A percentile compares a stretch with the other conserved stretches of the same genome.
These are phyloP conservation scores for Amborella trichopoda DNA, from an alignment of 164 flowering plant genomes.

Conservation along the genomic window DNA sequence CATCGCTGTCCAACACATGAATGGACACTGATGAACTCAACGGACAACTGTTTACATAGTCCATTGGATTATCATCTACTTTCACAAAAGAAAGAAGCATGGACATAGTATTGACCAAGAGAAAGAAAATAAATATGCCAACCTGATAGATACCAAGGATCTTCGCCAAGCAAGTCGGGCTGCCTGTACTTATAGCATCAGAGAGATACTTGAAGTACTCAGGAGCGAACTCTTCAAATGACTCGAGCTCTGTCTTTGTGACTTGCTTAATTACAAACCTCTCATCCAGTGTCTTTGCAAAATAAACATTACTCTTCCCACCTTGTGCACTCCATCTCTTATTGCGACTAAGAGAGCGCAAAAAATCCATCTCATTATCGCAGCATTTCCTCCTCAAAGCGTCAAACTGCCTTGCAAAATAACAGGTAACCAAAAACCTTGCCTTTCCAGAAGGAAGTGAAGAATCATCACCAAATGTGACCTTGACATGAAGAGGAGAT, in stretches of 20 bases:
- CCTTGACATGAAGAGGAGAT: slow-evolving; percentile 56
- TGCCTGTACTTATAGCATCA: slow-evolving; percentile 45
- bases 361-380: slow-evolving; percentile 54
- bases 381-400: slow-evolving; percentile 62
- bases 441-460: slow-evolving; percentile 35
- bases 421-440: slow-evolving; percentile 60
- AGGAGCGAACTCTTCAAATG: slow-evolving; percentile 74
- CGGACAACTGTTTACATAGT: no score
- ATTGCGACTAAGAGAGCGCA: slow-evolving; percentile 69
- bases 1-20: no score
- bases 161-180: slow-evolving; percentile 80
- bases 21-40: no score
- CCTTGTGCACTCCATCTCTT: slow-evolving; percentile 77
- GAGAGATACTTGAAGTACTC: slow-evolving; percentile 63
- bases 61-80: no score
- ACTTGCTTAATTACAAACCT: slow-evolving; percentile 75
- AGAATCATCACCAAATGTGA: slow-evolving; percentile 55
- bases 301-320: slow-evolving; percentile 81
- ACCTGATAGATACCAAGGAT: slow-evolving; percentile 82
- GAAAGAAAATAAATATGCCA: slow-evolving; percentile 2
- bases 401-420: slow-evolving; percentile 75
- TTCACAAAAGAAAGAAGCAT: no score
- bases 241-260: slow-evolving; percentile 71
- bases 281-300: slow-evolving; percentile 77
- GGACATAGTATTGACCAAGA: no score